phyloP scores from a whole-genome alignment of 2,329 filamentous ascomycete genomes.

The Ascochyta koolunga region DNA sequence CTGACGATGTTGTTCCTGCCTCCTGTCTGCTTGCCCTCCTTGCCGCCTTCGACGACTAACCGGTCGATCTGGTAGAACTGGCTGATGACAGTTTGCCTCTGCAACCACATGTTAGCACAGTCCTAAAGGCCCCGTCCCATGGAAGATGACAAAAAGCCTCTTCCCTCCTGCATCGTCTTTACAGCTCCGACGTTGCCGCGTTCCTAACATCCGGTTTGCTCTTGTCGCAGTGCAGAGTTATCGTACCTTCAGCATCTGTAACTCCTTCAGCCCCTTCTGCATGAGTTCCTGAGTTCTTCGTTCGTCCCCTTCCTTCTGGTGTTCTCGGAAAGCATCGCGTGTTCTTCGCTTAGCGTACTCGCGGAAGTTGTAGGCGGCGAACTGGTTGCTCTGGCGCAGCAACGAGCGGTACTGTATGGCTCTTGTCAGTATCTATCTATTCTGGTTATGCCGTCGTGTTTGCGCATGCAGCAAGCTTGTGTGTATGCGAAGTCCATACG shows the following conservation, averaged over 20 bases:
- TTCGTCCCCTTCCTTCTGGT: slow-evolving; percentile 73
- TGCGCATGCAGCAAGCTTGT: background rate
- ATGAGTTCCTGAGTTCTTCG: slow-evolving; percentile 84
- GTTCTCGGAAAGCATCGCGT: slow-evolving; percentile 85
- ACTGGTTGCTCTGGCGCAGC: slow-evolving; percentile 83
- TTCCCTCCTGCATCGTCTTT: background rate
- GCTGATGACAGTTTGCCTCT: slow-evolving; percentile 95
- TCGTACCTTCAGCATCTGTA: slow-evolving; percentile 88
- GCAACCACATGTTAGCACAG: slow-evolving; percentile 49
- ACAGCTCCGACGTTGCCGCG: background rate
- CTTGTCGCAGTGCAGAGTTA: background rate
- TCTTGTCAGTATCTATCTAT: background rate
- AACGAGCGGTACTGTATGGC: slow-evolving; percentile 81
- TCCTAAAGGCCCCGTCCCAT: slow-evolving; percentile 2
- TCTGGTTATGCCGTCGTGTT: background rate
- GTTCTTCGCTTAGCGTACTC: slow-evolving; percentile 94
- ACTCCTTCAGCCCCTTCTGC: slow-evolving; percentile 83
- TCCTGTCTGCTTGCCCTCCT: slow-evolving; percentile 75
- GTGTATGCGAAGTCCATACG: background rate
- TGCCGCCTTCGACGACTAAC: slow-evolving; percentile 88
- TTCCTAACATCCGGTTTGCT: background rate
- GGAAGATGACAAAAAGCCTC: background rate
- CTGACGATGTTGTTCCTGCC: slow-evolving; percentile 70
- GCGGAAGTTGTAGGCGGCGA: slow-evolving; percentile 95
- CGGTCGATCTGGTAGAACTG: slow-evolving; percentile 93